Conservation (phyloP, 2,329 filamentous ascomycete species). For the Didymella exigua region DNA sequence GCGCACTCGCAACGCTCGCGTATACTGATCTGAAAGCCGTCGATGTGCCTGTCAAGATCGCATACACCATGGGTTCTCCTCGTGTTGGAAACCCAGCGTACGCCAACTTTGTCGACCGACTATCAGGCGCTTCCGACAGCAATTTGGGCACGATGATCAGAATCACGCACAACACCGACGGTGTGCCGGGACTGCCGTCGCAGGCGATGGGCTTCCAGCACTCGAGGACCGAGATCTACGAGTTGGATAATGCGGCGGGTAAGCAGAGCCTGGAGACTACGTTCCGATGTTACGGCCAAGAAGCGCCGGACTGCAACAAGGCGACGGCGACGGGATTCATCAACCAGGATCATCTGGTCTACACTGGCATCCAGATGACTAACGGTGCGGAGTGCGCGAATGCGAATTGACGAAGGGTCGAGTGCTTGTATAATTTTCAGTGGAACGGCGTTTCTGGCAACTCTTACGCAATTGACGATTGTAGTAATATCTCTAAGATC, state of each 20-base stretch:
- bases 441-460: too few species aligned
- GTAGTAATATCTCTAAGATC: too few species aligned
- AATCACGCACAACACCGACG: constrained; percentile 69
- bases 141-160: constrained; percentile 61
- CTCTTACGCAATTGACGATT: too few species aligned
- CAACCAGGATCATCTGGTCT: constrained; percentile 20
- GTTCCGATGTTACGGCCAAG: constrained; percentile 24
- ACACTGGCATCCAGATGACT: constrained; percentile 20
- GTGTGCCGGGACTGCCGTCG: constrained; percentile 69
- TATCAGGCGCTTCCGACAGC: constrained; percentile 54
- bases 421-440: too few species aligned
- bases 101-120: constrained; percentile 51
- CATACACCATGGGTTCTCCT: constrained; percentile 58
- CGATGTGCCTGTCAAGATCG: constrained; percentile 5
- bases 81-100: constrained; percentile 65
- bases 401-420: too few species aligned
- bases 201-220: constrained; percentile 66
- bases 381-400: constrained; percentile 6
- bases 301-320: constrained; percentile 21
- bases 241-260: constrained; percentile 7
- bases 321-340: constrained; percentile 13
- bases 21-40: constrained; percentile 21
- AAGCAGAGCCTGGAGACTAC: constrained; percentile 16
- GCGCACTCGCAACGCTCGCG: constrained; percentile 65
- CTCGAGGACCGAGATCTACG: constrained; percentile 68